A percentile compares a stretch with the other conserved stretches of the same genome.
phyloP scores from a whole-genome alignment of 2,329 filamentous ascomycete genomes.

The Neoascochyta sp. region DNA sequence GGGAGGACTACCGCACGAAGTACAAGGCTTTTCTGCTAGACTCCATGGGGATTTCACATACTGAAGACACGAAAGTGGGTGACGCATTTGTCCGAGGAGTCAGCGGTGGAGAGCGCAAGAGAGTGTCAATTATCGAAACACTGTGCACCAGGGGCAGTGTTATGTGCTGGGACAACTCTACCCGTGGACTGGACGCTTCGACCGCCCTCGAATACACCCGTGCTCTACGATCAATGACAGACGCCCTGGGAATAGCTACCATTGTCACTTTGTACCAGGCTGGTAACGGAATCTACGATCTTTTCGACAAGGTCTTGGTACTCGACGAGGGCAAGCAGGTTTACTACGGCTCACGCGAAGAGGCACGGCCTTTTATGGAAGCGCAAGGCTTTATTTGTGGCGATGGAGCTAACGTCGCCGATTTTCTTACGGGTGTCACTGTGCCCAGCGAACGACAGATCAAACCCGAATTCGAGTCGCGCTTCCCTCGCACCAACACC shows the following conservation, averaged over 20 bases:
- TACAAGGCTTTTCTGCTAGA: slow-evolving; percentile 54
- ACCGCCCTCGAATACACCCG: slow-evolving; percentile 55
- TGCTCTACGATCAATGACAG: slow-evolving; percentile 49
- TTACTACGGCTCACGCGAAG: slow-evolving; percentile 61
- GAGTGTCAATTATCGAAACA: slow-evolving; percentile 65
- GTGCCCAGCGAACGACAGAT: slow-evolving; percentile 44
- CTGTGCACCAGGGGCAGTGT: slow-evolving; percentile 57
- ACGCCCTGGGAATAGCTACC: slow-evolving; percentile 49
- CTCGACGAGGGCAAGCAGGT: slow-evolving; percentile 74
- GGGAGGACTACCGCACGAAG: slow-evolving; percentile 47
- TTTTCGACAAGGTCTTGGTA: slow-evolving; percentile 70
- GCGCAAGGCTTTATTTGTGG: slow-evolving; percentile 63
- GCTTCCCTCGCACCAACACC: slow-evolving; percentile 43
- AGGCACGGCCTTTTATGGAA: slow-evolving; percentile 64
- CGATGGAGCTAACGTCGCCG: slow-evolving; percentile 62
- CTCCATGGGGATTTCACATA: slow-evolving; percentile 47
- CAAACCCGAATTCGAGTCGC: slow-evolving; percentile 38
- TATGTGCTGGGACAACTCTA: slow-evolving; percentile 48
- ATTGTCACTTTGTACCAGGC: slow-evolving; percentile 56
- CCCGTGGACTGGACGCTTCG: slow-evolving; percentile 34
- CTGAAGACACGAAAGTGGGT: slow-evolving; percentile 62
- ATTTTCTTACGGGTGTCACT: slow-evolving; percentile 74
- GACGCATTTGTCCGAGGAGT: slow-evolving; percentile 65
- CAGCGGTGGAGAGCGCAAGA: slow-evolving; percentile 65
- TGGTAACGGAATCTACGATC: slow-evolving; percentile 51